Evolutionary conservation across 805 yeast genomes (phyloP).

Genomic region (Candida golubevii): DNA sequence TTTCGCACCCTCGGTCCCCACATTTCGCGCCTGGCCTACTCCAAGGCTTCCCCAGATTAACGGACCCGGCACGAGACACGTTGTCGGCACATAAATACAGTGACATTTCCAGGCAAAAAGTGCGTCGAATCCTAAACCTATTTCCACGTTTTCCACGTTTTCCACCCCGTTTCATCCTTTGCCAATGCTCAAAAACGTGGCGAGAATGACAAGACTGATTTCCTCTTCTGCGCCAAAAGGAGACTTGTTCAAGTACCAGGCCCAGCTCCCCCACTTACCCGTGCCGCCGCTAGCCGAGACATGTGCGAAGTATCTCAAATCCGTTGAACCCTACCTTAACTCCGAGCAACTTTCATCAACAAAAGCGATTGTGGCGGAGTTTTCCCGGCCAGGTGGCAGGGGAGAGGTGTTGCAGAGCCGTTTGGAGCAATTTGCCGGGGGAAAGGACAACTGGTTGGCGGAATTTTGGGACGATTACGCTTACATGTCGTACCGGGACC

Average conservation of each 20-base stretch:
- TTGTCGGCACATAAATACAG: too few relatives aligned
- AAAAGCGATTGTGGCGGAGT: slow-evolving; percentile 60
- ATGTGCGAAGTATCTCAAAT: slow-evolving; percentile 59
- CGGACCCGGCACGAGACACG: too few relatives aligned
- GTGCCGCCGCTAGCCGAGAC: slow-evolving; percentile 80
- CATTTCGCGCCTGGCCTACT: not conserved
- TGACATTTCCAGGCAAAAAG: too few relatives aligned
- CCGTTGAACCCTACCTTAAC: slow-evolving; percentile 65
- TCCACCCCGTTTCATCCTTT: not conserved
- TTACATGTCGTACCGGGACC: slow-evolving; percentile 85
- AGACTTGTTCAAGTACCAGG: slow-evolving; percentile 67
- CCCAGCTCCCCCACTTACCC: slow-evolving; percentile 75
- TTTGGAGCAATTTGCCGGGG: slow-evolving; percentile 52
- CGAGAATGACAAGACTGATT: slow-evolving; percentile 17
- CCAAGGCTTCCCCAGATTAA: too few relatives aligned
- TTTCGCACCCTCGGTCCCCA: not conserved
- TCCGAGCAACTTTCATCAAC: slow-evolving; percentile 46
- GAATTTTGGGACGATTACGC: slow-evolving; percentile 94
- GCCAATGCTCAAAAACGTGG: slow-evolving; percentile 14
- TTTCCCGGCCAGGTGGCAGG: slow-evolving; percentile 54
- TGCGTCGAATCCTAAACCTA: too few relatives aligned
- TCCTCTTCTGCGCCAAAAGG: slow-evolving; percentile 45
- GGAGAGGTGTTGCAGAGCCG: slow-evolving; percentile 69
- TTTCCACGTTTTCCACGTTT: too few relatives aligned
- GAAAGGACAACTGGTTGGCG: slow-evolving; percentile 81